A percentile compares a stretch with the other conserved stretches of the same genome.
Evolutionary conservation across 176 grass and related monocot genomes (phyloP).

Genomic region (Coix lacrymajobi): DNA sequence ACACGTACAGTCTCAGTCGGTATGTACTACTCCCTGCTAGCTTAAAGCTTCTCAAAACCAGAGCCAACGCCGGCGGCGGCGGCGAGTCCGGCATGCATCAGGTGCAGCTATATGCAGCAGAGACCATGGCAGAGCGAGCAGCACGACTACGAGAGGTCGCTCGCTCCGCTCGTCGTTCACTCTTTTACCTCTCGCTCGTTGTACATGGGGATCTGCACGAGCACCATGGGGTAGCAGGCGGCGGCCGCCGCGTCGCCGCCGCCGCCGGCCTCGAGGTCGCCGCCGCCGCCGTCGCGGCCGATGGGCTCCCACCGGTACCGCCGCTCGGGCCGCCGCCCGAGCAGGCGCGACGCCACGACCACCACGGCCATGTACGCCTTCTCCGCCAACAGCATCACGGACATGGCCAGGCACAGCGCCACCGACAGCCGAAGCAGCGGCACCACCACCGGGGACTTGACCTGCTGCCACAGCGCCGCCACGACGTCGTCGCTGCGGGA

Average conservation of each 20-base stretch:
- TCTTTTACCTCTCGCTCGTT: slow-evolving; percentile 77
- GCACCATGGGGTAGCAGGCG: slow-evolving; percentile 58
- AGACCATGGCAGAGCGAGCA: too few relatives aligned
- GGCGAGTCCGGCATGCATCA: too few relatives aligned
- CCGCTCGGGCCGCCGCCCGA: slow-evolving; percentile 27
- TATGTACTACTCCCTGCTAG: too few relatives aligned
- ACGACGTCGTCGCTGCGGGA: slow-evolving; percentile 16
- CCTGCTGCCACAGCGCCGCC: slow-evolving; percentile 47
- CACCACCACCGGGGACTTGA: slow-evolving; percentile 53
- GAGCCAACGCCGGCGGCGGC: not conserved
- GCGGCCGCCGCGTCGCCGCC: slow-evolving; percentile 25
- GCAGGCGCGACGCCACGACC: slow-evolving; percentile 38
- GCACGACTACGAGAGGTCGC: too few relatives aligned
- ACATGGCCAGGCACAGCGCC: slow-evolving; percentile 63
- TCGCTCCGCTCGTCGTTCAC: not conserved
- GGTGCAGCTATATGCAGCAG: too few relatives aligned
- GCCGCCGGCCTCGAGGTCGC: slow-evolving; percentile 46
- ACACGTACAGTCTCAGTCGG: too few relatives aligned
- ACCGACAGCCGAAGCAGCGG: slow-evolving; percentile 58
- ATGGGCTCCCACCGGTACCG: slow-evolving; percentile 63
- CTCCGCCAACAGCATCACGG: slow-evolving; percentile 67
- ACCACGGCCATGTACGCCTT: slow-evolving; percentile 74
- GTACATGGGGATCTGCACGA: slow-evolving; percentile 94
- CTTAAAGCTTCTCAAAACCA: not conserved
- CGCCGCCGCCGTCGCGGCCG: slow-evolving; percentile 12